Evolutionary conservation across 2,329 filamentous ascomycete species (phyloP).

Genomic region (Ophidiomyces ophidiicola): DNA sequence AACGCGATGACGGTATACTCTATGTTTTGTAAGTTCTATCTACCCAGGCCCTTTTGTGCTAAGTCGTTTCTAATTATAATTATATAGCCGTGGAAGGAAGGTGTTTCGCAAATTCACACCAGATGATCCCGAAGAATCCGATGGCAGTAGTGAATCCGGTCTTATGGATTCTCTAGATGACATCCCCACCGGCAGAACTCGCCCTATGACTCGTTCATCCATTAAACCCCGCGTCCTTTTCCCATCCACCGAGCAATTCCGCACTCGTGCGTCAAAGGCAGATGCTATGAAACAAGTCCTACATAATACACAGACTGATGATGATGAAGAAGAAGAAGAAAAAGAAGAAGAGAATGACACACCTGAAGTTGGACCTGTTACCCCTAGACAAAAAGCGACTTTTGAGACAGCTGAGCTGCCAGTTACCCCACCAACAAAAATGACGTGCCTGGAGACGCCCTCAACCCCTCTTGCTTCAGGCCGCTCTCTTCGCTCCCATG

Average conservation of each 20-base stretch:
- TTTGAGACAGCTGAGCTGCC: conserved; percentile 16
- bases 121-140: conserved; percentile 27
- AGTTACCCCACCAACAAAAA: conserved; percentile 19
- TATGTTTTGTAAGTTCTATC: conserved; percentile 47
- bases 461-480: conserved; percentile 23
- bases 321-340: conserved; percentile 36
- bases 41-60: conserved; percentile 4
- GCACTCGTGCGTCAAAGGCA: conserved; percentile 24
- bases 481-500: conserved; percentile 26
- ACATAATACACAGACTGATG: conserved; percentile 38
- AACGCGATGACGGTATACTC: conserved; percentile 46
- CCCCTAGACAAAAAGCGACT: neutral
- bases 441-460: conserved; percentile 19
- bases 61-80: conserved; percentile 20
- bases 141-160: conserved; percentile 32
- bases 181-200: conserved; percentile 23
- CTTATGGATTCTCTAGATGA: conserved; percentile 29
- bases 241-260: conserved; percentile 34
- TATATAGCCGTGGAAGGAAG: conserved; percentile 47
- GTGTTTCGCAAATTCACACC: conserved; percentile 46
- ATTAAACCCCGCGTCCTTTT: conserved; percentile 52
- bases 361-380: neutral
- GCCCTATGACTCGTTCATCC: conserved; percentile 45
- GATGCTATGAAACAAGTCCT: conserved; percentile 1
- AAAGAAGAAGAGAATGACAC: conserved; percentile 9